Evolutionary conservation across 441 rosid species (phyloP).

Genomic region (Corymbia citriodora): DNA sequence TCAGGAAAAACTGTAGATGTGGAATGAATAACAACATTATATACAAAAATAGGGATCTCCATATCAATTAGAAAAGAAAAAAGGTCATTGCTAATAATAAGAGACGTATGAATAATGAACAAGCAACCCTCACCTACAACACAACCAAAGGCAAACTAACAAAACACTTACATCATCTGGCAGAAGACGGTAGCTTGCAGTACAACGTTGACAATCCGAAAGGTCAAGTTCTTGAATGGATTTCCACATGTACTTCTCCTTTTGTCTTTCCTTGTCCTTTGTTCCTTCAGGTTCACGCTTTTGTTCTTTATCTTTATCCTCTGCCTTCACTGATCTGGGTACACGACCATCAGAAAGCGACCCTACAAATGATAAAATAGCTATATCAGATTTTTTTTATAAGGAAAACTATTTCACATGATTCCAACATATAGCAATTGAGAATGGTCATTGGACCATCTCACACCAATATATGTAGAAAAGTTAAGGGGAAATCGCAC

Average conservation of each 20-base stretch:
- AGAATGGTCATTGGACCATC: background rate
- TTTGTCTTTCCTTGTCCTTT: constrained; percentile 72
- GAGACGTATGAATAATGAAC: background rate
- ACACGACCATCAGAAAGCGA: constrained; percentile 2
- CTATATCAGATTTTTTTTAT: background rate
- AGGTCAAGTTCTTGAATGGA: constrained; percentile 96
- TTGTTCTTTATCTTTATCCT: constrained; percentile 63
- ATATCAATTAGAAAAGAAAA: background rate
- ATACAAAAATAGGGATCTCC: background rate
- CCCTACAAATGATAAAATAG: background rate
- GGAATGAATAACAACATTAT: background rate
- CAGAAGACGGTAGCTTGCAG: constrained; percentile 96
- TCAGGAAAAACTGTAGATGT: background rate
- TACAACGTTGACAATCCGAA: constrained; percentile 92
- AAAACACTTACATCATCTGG: constrained; percentile 69
- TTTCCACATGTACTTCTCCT: constrained; percentile 74
- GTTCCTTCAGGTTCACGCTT: constrained; percentile 54
- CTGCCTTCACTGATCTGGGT: constrained; percentile 37
- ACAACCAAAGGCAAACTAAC: background rate
- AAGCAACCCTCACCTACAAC: background rate
- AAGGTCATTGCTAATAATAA: background rate
- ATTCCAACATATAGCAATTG: background rate
- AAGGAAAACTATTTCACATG: background rate
- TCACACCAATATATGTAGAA: background rate
- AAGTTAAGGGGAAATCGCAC: background rate